Evolutionary conservation across 106 monocot species (phyloP).

Genomic region (Posidonia australis): DNA sequence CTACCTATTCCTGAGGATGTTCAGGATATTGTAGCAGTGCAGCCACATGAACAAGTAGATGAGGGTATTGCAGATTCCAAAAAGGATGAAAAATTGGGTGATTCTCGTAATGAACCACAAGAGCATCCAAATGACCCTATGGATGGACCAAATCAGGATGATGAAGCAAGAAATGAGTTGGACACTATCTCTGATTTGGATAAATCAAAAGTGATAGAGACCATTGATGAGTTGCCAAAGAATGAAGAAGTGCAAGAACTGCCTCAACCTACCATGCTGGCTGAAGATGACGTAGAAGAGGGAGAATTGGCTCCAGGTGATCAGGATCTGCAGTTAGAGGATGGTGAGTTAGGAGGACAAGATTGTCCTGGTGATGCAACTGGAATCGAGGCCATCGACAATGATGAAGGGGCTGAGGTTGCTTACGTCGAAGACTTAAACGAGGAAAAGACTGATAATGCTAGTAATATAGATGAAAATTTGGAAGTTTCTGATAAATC

Average conservation of each 20-base stretch:
- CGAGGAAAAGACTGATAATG: constrained; percentile 8
- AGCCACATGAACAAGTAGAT: neutral
- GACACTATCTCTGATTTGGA: neutral
- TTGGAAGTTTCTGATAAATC: constrained; percentile 4
- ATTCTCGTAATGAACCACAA: neutral
- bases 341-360: constrained; percentile 7
- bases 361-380: constrained; percentile 5
- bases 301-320: constrained; percentile 12
- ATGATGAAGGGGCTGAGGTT: constrained; percentile 2
- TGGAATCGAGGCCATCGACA: neutral
- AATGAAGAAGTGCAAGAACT: constrained; percentile 7
- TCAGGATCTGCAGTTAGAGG: constrained; percentile 9
- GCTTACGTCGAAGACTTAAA: neutral
- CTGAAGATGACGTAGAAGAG: constrained; percentile 16
- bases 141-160: neutral
- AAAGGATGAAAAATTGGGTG: neutral
- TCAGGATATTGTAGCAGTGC: neutral
- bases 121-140: constrained; percentile 2
- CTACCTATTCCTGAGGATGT: constrained; percentile 4
- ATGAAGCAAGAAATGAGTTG: constrained; percentile 5
- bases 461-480: neutral
- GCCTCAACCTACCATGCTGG: neutral
- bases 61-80: neutral
- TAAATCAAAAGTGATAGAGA: constrained; percentile 7
- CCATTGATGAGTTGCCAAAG: neutral